phyloP scores from a whole-genome alignment of 1,139 yeast genomes.

The Tardiomyces depauwii region DNA sequence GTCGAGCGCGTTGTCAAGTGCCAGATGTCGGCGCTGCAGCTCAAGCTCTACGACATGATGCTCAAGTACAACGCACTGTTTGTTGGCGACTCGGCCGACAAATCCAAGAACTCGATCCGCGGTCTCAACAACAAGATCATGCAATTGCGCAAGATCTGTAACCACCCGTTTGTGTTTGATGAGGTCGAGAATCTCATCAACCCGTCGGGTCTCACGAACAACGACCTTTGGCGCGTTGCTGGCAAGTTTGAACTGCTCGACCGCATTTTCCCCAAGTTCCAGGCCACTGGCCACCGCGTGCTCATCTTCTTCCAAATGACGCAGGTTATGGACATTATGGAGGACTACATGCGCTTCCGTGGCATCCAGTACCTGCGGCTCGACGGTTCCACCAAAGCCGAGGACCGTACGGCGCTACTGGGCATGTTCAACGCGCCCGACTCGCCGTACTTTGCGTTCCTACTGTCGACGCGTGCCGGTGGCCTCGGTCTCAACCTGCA shows the following conservation, averaged over 20 bases:
- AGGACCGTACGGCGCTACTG: slow-evolving; percentile 79
- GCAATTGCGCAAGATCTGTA: slow-evolving; percentile 94
- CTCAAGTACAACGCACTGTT: slow-evolving; percentile 83
- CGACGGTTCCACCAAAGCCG: slow-evolving; percentile 94
- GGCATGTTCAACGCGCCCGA: slow-evolving; percentile 76
- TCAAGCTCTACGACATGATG: slow-evolving; percentile 74
- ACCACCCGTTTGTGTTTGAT: slow-evolving; percentile 94
- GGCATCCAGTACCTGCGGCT: slow-evolving; percentile 75
- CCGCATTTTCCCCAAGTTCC: slow-evolving; percentile 77
- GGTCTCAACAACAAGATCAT: slow-evolving; percentile 90
- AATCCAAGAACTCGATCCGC: slow-evolving; percentile 56
- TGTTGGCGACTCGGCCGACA: slow-evolving; percentile 41
- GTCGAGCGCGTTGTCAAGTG: slow-evolving; percentile 93
- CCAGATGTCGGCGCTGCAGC: slow-evolving; percentile 82
- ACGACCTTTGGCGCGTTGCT: slow-evolving; percentile 71
- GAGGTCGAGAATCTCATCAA: slow-evolving; percentile 84
- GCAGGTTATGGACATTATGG: slow-evolving; percentile 97
- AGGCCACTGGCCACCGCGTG: slow-evolving; percentile 78
- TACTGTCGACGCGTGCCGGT: slow-evolving; percentile 94
- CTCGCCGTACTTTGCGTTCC: slow-evolving; percentile 81
- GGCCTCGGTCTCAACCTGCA: slow-evolving; percentile 93
- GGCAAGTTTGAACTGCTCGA: slow-evolving; percentile 92
- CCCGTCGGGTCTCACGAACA: slow-evolving; percentile 52
- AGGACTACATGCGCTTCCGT: slow-evolving; percentile 71
- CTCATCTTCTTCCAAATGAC: slow-evolving; percentile 97